phyloP scores from a whole-genome alignment of 495 filamentous ascomycete genomes.

The Tetracladium marchalianum region DNA sequence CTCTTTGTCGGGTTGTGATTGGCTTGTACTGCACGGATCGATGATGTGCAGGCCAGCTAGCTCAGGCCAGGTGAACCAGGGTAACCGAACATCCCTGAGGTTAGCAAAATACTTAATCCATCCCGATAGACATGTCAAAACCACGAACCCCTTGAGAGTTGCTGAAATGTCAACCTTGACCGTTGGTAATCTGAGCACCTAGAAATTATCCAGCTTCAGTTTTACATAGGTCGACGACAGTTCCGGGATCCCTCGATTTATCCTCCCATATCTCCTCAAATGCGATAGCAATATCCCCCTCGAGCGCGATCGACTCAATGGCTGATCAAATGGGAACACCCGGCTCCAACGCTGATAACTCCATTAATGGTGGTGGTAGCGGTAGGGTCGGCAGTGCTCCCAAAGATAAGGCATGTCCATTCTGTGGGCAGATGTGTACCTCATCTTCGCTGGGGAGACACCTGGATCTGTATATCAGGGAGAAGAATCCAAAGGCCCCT shows the following conservation, averaged over 20 bases:
- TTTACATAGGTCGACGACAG: too few species aligned
- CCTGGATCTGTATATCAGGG: conserved; percentile 80
- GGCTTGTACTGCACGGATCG: too few species aligned
- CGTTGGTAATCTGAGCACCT: too few species aligned
- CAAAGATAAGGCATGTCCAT: conserved; percentile 80
- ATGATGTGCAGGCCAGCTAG: too few species aligned
- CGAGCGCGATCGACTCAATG: conserved; percentile 1
- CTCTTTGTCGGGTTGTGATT: too few species aligned
- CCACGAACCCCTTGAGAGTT: too few species aligned
- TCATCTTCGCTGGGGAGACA: conserved; percentile 90
- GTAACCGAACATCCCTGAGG: too few species aligned
- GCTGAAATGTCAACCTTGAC: too few species aligned
- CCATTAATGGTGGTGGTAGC: conserved; percentile 23
- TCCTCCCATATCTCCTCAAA: neutral
- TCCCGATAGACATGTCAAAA: too few species aligned
- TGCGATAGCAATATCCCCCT: conserved; percentile 5
- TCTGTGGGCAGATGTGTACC: conserved; percentile 76
- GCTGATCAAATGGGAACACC: conserved; percentile 31
- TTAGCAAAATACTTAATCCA: too few species aligned
- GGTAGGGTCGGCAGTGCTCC: conserved; percentile 23
- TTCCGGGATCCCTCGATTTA: neutral
- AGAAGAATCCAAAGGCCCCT: conserved; percentile 71
- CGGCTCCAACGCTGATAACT: conserved; percentile 35
- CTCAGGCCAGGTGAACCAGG: too few species aligned
- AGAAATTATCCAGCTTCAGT: too few species aligned